These are phyloP conservation scores for Triticum timopheevii DNA, from an alignment of 176 grass and related monocot genomes.

Conservation along the genomic window DNA sequence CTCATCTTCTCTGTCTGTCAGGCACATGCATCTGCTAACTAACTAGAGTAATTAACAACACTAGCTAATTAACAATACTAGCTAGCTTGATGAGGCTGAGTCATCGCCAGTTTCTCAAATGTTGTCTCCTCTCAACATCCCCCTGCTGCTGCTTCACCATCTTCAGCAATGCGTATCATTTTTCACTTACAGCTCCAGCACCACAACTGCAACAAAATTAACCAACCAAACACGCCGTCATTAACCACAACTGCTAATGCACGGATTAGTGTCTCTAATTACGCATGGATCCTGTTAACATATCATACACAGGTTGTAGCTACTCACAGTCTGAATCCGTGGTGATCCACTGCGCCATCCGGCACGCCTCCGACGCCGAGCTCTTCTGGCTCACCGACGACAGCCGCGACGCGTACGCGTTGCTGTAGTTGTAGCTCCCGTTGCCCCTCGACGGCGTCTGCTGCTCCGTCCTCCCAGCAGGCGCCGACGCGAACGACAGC, in stretches of 20 bases:
- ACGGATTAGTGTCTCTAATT: neutral
- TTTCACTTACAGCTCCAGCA: conserved; percentile 39
- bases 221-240: neutral
- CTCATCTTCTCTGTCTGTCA: too few relatives aligned
- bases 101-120: too few relatives aligned
- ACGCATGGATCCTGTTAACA: too few relatives aligned
- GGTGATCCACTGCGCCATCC: conserved; percentile 56
- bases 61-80: too few relatives aligned
- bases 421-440: neutral
- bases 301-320: neutral
- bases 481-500: conserved; percentile 36
- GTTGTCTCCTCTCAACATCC: too few relatives aligned
- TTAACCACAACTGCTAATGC: neutral
- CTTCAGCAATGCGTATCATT: neutral
- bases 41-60: too few relatives aligned
- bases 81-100: too few relatives aligned
- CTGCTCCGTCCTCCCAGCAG: conserved; percentile 14
- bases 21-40: too few relatives aligned
- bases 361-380: neutral
- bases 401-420: conserved; percentile 18
- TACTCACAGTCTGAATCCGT: conserved; percentile 59
- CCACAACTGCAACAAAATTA: conserved; percentile 36
- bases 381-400: conserved; percentile 44
- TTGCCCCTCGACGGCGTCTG: conserved; percentile 21
- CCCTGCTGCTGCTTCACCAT: neutral